phyloP scores from a whole-genome alignment of 164 flowering plant genomes.

The Chimonanthus salicifolius region DNA sequence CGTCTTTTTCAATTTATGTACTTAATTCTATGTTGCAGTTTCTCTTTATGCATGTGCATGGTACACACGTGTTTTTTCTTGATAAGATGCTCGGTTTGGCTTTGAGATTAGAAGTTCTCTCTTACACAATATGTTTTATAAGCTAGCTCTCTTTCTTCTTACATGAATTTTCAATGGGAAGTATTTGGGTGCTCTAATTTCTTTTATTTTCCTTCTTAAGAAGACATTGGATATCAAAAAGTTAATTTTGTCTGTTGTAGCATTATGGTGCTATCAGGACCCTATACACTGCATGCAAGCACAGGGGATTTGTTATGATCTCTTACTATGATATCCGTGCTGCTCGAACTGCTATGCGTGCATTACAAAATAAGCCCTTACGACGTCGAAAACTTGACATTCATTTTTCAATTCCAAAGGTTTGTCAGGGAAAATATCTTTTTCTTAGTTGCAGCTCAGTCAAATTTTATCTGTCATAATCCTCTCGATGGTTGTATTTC shows the following conservation, averaged over 20 bases:
- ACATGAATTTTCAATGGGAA: background rate
- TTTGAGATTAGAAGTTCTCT: too few species aligned
- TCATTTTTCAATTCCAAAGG: slow-evolving; percentile 99
- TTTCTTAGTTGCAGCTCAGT: background rate
- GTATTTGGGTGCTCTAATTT: background rate
- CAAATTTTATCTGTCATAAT: background rate
- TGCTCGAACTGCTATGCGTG: slow-evolving; percentile 95
- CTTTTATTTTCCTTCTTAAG: background rate
- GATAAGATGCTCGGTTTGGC: too few species aligned
- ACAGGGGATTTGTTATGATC: slow-evolving; percentile 99
- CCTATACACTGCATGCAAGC: slow-evolving; percentile 91
- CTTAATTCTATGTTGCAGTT: too few species aligned
- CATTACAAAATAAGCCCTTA: slow-evolving; percentile 85
- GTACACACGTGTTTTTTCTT: too few species aligned
- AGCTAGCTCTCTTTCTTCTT: background rate
- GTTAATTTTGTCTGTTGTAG: slow-evolving; percentile 33
- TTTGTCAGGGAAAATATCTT: slow-evolving; percentile 15
- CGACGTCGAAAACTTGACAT: slow-evolving; percentile 95
- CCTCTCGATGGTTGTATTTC: background rate
- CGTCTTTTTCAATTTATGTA: too few species aligned
- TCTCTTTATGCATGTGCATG: too few species aligned
- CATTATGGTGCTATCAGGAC: slow-evolving; percentile 97
- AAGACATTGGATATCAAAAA: background rate
- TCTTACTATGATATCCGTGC: slow-evolving; percentile 94
- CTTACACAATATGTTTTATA: too few species aligned